Evolutionary conservation across 1,284 basidiomycete species (phyloP), one percentile per base, ranked within the genome.

Genomic region (Fistulinella staudtii): DNA sequence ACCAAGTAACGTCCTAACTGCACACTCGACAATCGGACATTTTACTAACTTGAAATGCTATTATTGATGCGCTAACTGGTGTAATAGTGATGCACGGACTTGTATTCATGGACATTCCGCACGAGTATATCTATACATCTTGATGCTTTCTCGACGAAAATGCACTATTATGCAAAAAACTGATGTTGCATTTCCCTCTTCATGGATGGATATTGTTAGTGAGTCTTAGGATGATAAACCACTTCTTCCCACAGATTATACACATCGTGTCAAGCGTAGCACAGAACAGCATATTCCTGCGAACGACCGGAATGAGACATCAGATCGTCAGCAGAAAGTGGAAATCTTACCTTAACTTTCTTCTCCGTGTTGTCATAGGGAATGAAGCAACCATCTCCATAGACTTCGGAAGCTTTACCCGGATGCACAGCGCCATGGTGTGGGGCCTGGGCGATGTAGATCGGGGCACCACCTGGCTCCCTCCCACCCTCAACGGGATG

Each of bases 401-500:
- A 64, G 18, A 21, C 66, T 53, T 72, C 68, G 54, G 76, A 75
- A 24, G 72, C 72, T 64, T 87, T 88, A 9, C 85, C 85, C 8
- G 85, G 81, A 54, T 80, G 73, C 28, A 74, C 65, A 5, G 71
- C 72, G 20, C 64, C 70, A 17, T 77, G 67, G 63, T 81, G 60
- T 20, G 69, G 67, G 1, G 77, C 84, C 53, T 78, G 74, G 5
- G 75, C 79, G 48, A 88, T 69, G 60, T 73, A 86, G 13, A 86
- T 67, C 5, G 70, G 72, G 3, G 72, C 69, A n/a, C 81, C 82
- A 45, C 82, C 70, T 21, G 70, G 68, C 56, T 87, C 85, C 30
- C 65, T 69, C 2, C 85, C 85, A 41, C 80, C 85, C 50, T 86
- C 82, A 30, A 88, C 79, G 1, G 82, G 80, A 7, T 54, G 64